A percentile compares a stretch with the other conserved stretches of the same genome.
Evolutionary conservation across 1,284 basidiomycete genomes (phyloP).

Genomic region (Sporisorium exsertum): DNA sequence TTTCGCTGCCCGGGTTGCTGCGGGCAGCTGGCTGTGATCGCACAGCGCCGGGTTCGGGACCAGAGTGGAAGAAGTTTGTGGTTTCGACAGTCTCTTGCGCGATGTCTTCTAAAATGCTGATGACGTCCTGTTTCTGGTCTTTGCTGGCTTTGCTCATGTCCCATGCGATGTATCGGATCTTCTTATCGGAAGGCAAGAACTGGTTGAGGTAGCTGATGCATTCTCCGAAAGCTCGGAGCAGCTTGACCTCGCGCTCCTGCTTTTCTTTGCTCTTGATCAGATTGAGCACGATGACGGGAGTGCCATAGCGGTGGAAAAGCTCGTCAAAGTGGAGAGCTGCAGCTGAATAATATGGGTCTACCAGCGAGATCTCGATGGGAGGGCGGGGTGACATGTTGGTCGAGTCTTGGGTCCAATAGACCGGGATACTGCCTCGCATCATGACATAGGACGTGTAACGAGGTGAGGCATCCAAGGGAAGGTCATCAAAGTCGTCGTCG

Average conservation of each 20-base stretch:
- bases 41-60: slow-evolving; percentile 61
- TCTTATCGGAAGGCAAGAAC: slow-evolving; percentile 82
- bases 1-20: slow-evolving; percentile 6
- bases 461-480: slow-evolving; percentile 71
- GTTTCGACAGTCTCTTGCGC: slow-evolving; percentile 92
- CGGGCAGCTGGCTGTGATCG: slow-evolving; percentile 1
- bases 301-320: slow-evolving; percentile 88
- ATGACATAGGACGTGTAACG: slow-evolving; percentile 96
- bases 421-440: slow-evolving; percentile 93
- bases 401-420: slow-evolving; percentile 95
- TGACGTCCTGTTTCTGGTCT: slow-evolving; percentile 94
- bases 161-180: slow-evolving; percentile 93
- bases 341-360: slow-evolving; percentile 94
- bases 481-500: slow-evolving; percentile 31
- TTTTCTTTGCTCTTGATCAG: slow-evolving; percentile 78
- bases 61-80: slow-evolving; percentile 91
- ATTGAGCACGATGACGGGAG: slow-evolving; percentile 93
- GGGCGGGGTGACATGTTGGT: slow-evolving; percentile 90
- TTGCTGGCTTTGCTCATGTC: slow-evolving; percentile 77
- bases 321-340: slow-evolving; percentile 94
- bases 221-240: slow-evolving; percentile 89
- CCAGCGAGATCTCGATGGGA: slow-evolving; percentile 88
- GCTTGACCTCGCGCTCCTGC: slow-evolving; percentile 90
- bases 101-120: slow-evolving; percentile 92
- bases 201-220: slow-evolving; percentile 95